Evolutionary conservation across 306 rosid genomes (phyloP), one percentile per base, ranked within the genome.

Genomic region (Malus orientalis): DNA sequence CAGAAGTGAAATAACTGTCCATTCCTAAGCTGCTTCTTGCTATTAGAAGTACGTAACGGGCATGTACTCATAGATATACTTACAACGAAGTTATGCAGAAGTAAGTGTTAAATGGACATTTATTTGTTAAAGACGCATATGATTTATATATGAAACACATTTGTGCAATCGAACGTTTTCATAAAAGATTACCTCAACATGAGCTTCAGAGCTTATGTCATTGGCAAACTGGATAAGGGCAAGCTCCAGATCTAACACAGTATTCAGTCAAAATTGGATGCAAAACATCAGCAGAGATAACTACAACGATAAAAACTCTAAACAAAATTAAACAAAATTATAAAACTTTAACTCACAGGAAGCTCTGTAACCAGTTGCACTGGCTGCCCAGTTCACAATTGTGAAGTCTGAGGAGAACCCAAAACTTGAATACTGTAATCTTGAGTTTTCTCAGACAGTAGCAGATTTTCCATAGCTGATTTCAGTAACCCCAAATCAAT

Each of bases 161-260:
- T 59, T 18, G 69, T 51, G 32, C 22, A 55, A 59, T 67, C 22
- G 36, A 60, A 67, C 33, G 40, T 53, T 73, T 65, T 47, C 67
- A 76, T 25, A 55, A 72, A 62, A 51, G 47, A 54, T 82, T 86
- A 93, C 97, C 93, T 90, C 91, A 64, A 93, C 80, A 86, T 93
- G 97, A 82, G 94, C 96, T 86, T 93, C 93, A 36, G 98, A 93
- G 85, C 97, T 93, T 78, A 93, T 91, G 82, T 88, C 97, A 81
- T 91, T 93, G 64, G 96, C 96, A 88, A 71, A 93, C 81, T 91
- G 97, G 82, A 93, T 90, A 74, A 90, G 78, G 45, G 89, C 88
- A 85, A 93, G 89, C 85, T 93, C 97, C 84, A 85, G 78, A n/a
- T 91, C 88, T 78, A 65, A 93, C 98, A 58, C 97, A 93, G 76